Conservation (phyloP, 495 filamentous ascomycete genomes). For the Bacidia rubella region DNA sequence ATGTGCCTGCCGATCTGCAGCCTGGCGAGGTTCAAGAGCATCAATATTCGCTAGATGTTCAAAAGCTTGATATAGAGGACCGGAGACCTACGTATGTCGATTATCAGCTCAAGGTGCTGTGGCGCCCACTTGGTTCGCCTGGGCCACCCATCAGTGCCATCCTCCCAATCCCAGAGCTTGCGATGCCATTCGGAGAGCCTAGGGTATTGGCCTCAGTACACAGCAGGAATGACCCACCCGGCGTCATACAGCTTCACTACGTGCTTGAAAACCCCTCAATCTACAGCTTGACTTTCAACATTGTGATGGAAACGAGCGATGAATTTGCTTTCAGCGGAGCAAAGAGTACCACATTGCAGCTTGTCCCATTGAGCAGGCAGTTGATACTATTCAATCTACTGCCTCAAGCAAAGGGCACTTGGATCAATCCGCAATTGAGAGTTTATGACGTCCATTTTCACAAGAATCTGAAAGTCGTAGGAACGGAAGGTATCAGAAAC, state of each 20-base stretch:
- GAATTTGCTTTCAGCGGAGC: conserved; percentile 87
- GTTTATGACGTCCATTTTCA: conserved; percentile 84
- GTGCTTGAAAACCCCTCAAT: conserved; percentile 87
- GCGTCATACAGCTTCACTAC: conserved; percentile 44
- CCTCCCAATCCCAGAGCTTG: conserved; percentile 63
- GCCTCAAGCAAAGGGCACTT: conserved; percentile 41
- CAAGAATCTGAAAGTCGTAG: conserved; percentile 62
- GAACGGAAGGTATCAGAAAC: conserved; percentile 55
- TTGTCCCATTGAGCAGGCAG: conserved; percentile 66
- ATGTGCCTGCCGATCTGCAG: conserved; percentile 29
- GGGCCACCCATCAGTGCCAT: conserved; percentile 40
- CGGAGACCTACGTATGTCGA: conserved; percentile 56
- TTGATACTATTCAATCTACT: conserved; percentile 57
- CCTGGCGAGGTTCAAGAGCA: conserved; percentile 54
- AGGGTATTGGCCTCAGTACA: conserved; percentile 62
- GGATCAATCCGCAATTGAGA: conserved; percentile 59
- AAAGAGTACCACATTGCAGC: conserved; percentile 60
- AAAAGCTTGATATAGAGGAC: conserved; percentile 68
- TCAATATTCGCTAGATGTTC: conserved; percentile 56
- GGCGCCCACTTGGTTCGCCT: conserved; percentile 41
- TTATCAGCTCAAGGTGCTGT: conserved; percentile 60
- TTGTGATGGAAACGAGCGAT: conserved; percentile 84
- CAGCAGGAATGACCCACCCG: conserved; percentile 25
- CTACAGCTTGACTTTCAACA: conserved; percentile 82
- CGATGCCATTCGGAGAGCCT: conserved; percentile 70